These are phyloP conservation scores for Candida tropicalis DNA, from an alignment of 1,139 yeast genomes.

Conservation along the genomic window DNA sequence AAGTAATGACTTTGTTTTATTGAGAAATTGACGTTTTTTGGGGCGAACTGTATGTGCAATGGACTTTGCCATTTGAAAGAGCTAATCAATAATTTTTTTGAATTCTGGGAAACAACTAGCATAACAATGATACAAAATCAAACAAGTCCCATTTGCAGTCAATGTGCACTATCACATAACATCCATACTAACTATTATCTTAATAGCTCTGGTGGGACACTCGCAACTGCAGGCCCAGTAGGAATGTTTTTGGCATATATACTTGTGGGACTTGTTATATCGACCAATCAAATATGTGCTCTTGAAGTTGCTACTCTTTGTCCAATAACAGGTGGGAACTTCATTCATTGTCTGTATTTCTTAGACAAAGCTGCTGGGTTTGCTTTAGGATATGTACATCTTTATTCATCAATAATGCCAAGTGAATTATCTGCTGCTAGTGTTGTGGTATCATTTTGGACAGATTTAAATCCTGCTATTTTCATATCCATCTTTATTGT, in stretches of 20 bases:
- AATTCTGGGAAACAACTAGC: too few species aligned
- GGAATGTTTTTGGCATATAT: constrained; percentile 23
- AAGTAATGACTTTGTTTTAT: not conserved
- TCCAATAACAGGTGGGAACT: constrained; percentile 30
- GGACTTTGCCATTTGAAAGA: too few species aligned
- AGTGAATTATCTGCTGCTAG: constrained; percentile 28
- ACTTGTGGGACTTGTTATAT: constrained; percentile 23
- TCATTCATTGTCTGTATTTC: constrained; percentile 30
- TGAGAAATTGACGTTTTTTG: not conserved
- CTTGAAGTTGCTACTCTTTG: constrained; percentile 31
- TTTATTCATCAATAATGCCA: constrained; percentile 23
- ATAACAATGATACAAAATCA: too few species aligned
- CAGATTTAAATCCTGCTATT: constrained; percentile 24
- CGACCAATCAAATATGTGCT: constrained; percentile 24
- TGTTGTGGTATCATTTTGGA: constrained; percentile 27
- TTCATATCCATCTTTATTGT: constrained; percentile 29
- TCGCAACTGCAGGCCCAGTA: constrained; percentile 20
- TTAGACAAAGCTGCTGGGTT: constrained; percentile 29
- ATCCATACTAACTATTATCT: not conserved
- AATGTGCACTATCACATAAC: too few species aligned
- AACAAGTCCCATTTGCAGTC: too few species aligned
- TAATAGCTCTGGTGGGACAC: constrained; percentile 19
- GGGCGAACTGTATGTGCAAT: too few species aligned
- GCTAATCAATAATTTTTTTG: too few species aligned
- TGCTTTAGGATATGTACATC: constrained; percentile 25